Percentiles rank a stretch among this genome's conserved stretches.
These are phyloP conservation scores for Lasiodiplodia hormozganensis DNA, from an alignment of 2,329 filamentous ascomycete species.

Conservation along the genomic window DNA sequence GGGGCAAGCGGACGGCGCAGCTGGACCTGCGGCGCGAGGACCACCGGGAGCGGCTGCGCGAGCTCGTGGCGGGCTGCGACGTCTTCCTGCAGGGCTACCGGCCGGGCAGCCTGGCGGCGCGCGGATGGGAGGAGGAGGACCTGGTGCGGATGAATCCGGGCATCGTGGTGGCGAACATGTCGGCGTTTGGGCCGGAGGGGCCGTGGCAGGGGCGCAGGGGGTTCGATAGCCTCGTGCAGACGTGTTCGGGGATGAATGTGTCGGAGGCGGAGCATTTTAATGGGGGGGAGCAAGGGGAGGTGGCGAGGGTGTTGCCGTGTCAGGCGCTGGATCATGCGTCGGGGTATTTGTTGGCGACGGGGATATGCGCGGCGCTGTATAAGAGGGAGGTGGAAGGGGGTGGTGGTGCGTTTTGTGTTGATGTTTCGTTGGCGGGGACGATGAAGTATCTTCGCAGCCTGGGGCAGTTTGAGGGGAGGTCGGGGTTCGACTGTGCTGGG, in stretches of 20 bases:
- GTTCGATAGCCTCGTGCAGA: conserved; percentile 64
- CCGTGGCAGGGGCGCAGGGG: conserved; percentile 58
- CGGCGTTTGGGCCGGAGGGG: conserved; percentile 59
- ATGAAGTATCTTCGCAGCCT: conserved; percentile 64
- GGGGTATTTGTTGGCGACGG: conserved; percentile 63
- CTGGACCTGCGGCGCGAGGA: conserved; percentile 47
- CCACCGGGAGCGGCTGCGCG: background rate
- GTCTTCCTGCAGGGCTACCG: conserved; percentile 60
- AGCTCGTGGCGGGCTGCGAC: conserved; percentile 56
- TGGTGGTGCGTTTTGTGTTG: conserved; percentile 59
- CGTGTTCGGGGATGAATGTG: conserved; percentile 62
- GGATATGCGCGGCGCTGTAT: conserved; percentile 60
- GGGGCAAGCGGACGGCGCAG: conserved; percentile 57
- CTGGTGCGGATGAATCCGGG: conserved; percentile 51
- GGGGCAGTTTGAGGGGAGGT: conserved; percentile 56
- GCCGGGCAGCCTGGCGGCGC: conserved; percentile 47
- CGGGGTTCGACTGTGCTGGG: conserved; percentile 53
- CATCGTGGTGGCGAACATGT: conserved; percentile 60
- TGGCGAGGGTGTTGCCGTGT: conserved; percentile 56
- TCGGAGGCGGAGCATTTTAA: conserved; percentile 59
- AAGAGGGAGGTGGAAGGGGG: conserved; percentile 51
- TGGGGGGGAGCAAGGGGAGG: conserved; percentile 38
- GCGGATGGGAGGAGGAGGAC: conserved; percentile 51
- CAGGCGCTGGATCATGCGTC: conserved; percentile 64
- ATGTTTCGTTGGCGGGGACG: conserved; percentile 62